Conservation (phyloP, 768 basidiomycete species). For the Lanmaoa pseudosensibilis region DNA sequence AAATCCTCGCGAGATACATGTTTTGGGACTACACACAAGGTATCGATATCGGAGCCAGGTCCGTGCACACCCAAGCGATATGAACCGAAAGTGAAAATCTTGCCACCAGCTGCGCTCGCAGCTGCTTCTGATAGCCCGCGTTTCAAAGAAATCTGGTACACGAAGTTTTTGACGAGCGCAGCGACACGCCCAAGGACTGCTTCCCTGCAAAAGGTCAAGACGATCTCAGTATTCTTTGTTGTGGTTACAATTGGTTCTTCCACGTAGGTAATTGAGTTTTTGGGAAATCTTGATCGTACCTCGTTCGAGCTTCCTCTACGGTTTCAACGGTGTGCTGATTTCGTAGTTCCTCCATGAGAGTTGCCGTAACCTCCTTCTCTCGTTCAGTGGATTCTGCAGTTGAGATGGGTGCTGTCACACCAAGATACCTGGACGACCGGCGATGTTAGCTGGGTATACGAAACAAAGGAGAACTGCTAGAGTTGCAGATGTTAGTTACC, state of each 20-base stretch:
- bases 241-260: not conserved
- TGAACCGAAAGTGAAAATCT: slow-evolving; percentile 99
- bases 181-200: slow-evolving; percentile 88
- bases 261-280: not conserved
- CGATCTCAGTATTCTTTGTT: slow-evolving; percentile 23
- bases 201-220: slow-evolving; percentile 59
- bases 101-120: slow-evolving; percentile 89
- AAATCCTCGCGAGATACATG: slow-evolving; percentile 96
- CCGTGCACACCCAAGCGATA: slow-evolving; percentile 98
- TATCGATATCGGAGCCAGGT: slow-evolving; percentile 96
- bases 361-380: slow-evolving; percentile 80
- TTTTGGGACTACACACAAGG: slow-evolving; percentile 95
- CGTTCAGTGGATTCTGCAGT: slow-evolving; percentile 68
- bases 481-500: slow-evolving; percentile 30
- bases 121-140: slow-evolving; percentile 86
- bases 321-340: slow-evolving; percentile 86
- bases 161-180: slow-evolving; percentile 90
- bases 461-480: not conserved
- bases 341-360: slow-evolving; percentile 89
- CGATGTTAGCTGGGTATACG: slow-evolving; percentile 11
- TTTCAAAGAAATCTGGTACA: slow-evolving; percentile 73
- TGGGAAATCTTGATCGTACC: slow-evolving; percentile 50
- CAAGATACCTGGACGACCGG: slow-evolving; percentile 55
- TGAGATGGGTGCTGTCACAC: slow-evolving; percentile 86
- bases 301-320: slow-evolving; percentile 81